These are phyloP conservation scores for Beauveria sp. DNA, from an alignment of 2,329 filamentous ascomycete genomes.

Conservation along the genomic window DNA sequence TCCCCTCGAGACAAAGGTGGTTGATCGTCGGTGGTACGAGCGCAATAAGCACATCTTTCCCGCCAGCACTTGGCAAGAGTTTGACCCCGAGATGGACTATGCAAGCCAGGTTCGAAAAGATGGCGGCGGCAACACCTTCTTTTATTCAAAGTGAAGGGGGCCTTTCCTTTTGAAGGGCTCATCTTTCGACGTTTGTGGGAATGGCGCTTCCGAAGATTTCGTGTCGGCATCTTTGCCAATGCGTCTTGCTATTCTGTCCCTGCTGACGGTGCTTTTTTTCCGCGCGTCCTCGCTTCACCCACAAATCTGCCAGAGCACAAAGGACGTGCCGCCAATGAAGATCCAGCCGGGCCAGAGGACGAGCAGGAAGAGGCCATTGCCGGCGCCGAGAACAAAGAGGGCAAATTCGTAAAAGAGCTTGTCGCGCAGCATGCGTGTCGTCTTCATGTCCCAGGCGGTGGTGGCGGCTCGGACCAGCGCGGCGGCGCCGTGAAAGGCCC, in stretches of 20 bases:
- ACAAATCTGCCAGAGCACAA: constrained; percentile 26
- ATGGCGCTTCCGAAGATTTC: not conserved
- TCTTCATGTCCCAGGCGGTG: constrained; percentile 31
- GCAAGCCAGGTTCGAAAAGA: constrained; percentile 71
- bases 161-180: not conserved
- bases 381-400: constrained; percentile 41
- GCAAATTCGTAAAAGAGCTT: constrained; percentile 46
- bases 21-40: constrained; percentile 95
- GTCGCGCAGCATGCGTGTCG: constrained; percentile 30
- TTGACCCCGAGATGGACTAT: constrained; percentile 85
- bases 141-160: constrained; percentile 51
- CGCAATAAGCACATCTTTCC: constrained; percentile 98
- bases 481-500: constrained; percentile 22
- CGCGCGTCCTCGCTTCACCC: constrained; percentile 19
- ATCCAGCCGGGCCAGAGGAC: constrained; percentile 53
- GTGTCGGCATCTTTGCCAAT: not conserved
- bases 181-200: not conserved
- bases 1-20: constrained; percentile 78
- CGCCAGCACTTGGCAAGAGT: constrained; percentile 91
- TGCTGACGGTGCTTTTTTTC: not conserved
- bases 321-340: constrained; percentile 32
- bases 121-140: constrained; percentile 84
- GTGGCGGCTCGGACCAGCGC: constrained; percentile 22
- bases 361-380: constrained; percentile 40
- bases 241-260: too few relatives aligned